Percentiles rank a stretch among this genome's conserved stretches.
phyloP scores from a whole-genome alignment of 2,329 filamentous ascomycete species.

The Aplosporella prunicola region DNA sequence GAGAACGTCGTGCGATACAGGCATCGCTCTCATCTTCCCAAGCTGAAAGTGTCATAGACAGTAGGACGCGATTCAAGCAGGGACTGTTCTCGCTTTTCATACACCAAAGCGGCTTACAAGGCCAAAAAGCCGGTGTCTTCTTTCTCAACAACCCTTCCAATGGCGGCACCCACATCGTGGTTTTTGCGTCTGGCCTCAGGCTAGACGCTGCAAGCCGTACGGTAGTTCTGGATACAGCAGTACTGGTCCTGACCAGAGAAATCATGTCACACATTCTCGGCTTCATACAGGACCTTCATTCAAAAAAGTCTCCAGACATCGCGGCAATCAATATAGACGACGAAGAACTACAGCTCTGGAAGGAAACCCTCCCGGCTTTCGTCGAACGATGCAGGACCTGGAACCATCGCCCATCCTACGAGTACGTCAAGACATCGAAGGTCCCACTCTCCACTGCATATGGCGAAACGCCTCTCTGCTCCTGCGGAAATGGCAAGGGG shows the following conservation, averaged over 20 bases:
- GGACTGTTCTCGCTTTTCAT: too few relatives aligned
- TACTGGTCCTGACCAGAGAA: slow-evolving; percentile 24
- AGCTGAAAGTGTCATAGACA: too few relatives aligned
- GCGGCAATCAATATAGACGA: slow-evolving; percentile 15
- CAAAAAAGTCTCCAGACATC: neutral
- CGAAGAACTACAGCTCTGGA: slow-evolving; percentile 13
- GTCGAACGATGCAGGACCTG: slow-evolving; percentile 30
- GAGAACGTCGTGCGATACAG: too few relatives aligned
- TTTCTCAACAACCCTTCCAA: slow-evolving; percentile 12
- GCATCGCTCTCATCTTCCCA: too few relatives aligned
- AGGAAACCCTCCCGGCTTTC: slow-evolving; percentile 13
- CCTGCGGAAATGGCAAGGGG: slow-evolving; percentile 26
- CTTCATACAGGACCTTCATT: too few relatives aligned
- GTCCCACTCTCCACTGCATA: slow-evolving; percentile 18
- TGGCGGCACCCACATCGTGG: slow-evolving; percentile 15
- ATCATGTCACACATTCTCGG: too few relatives aligned
- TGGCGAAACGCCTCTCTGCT: slow-evolving; percentile 21
- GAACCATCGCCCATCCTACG: slow-evolving; percentile 26
- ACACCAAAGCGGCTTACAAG: too few relatives aligned
- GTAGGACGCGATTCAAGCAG: too few relatives aligned
- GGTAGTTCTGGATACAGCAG: slow-evolving; percentile 25
- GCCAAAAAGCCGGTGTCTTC: too few relatives aligned
- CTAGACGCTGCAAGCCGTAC: slow-evolving; percentile 25
- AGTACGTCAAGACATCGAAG: slow-evolving; percentile 17
- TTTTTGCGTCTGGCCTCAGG: slow-evolving; percentile 21